These are phyloP conservation scores for Hyphopichia khmerensis DNA, from an alignment of 1,139 yeast genomes.

Conservation along the genomic window DNA sequence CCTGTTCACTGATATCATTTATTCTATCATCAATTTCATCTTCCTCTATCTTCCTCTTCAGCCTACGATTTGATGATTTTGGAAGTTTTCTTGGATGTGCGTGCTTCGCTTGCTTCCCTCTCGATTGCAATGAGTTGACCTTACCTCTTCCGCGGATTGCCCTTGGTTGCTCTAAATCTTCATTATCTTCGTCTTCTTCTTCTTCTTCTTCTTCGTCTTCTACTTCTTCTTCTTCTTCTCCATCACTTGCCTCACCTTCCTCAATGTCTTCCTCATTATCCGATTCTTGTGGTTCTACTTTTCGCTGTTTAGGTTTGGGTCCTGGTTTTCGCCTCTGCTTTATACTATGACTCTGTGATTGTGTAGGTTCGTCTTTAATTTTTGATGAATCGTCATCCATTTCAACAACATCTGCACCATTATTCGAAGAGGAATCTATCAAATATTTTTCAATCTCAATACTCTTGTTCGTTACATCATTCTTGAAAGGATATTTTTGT, in stretches of 20 bases:
- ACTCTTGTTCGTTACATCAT: constrained; percentile 26
- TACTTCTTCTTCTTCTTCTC: constrained; percentile 7
- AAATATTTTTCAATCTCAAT: constrained; percentile 21
- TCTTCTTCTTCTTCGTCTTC: constrained; percentile 12
- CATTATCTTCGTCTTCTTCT: constrained; percentile 5
- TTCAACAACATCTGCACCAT: neutral
- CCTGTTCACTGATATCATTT: constrained; percentile 5
- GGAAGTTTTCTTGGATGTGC: no score
- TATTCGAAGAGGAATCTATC: constrained; percentile 6
- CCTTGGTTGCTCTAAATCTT: constrained; percentile 4
- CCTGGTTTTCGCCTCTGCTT: constrained; percentile 2
- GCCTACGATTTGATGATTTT: neutral
- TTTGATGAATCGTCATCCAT: neutral
- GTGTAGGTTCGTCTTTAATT: neutral
- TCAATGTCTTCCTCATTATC: constrained; percentile 5
- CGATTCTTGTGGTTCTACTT: constrained; percentile 11
- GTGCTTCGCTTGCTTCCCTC: neutral
- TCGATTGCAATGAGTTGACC: neutral
- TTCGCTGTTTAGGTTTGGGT: constrained; percentile 10
- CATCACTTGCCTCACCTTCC: constrained; percentile 11
- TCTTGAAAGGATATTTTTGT: constrained; percentile 38
- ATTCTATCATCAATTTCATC: constrained; percentile 8
- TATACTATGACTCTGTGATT: neutral
- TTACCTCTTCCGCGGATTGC: neutral
- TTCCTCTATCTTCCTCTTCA: constrained; percentile 8